Evolutionary conservation across 352 stramenopile species (phyloP).

Genomic region (Phytophthora podocarpi): DNA sequence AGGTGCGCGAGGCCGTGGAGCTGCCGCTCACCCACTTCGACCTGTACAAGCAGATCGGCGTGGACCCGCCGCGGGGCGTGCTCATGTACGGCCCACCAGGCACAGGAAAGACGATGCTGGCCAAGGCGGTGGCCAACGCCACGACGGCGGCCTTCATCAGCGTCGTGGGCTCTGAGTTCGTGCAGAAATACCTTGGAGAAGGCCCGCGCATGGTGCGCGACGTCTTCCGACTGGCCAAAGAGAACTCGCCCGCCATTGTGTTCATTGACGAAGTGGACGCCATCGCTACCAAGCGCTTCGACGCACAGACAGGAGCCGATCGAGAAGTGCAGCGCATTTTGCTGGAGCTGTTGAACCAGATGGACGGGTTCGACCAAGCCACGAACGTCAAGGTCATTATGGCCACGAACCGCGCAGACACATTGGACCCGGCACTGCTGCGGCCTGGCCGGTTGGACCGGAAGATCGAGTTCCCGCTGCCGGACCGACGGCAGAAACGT

Average conservation of each 20-base stretch:
- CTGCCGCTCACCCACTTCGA: conserved; percentile 99
- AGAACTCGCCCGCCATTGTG: conserved; percentile 99
- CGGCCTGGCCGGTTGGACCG: conserved; percentile 97
- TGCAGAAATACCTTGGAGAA: conserved; percentile 99
- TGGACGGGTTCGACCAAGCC: conserved; percentile 99
- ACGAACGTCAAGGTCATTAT: conserved; percentile 99
- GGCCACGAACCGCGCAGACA: conserved; percentile 99
- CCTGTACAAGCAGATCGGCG: conserved; percentile 99
- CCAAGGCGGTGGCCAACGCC: conserved; percentile 99
- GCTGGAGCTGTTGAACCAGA: conserved; percentile 99
- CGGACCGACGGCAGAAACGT: conserved; percentile 99
- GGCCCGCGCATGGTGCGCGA: conserved; percentile 99
- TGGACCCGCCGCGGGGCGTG: conserved; percentile 98
- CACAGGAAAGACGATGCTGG: conserved; percentile 99
- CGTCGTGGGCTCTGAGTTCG: conserved; percentile 98
- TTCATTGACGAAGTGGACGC: conserved; percentile 99
- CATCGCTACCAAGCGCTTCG: conserved; percentile 99
- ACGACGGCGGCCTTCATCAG: conserved; percentile 99
- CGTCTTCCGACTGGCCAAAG: conserved; percentile 99
- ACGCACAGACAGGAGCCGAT: conserved; percentile 97
- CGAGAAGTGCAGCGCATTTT: conserved; percentile 98
- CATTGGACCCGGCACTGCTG: conserved; percentile 98
- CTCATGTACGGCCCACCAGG: conserved; percentile 97
- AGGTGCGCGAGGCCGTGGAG: conserved; percentile 99
- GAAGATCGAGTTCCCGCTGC: conserved; percentile 99